phyloP scores from a whole-genome alignment of 2,329 filamentous ascomycete species.

The Aurifilum marmelostoma region DNA sequence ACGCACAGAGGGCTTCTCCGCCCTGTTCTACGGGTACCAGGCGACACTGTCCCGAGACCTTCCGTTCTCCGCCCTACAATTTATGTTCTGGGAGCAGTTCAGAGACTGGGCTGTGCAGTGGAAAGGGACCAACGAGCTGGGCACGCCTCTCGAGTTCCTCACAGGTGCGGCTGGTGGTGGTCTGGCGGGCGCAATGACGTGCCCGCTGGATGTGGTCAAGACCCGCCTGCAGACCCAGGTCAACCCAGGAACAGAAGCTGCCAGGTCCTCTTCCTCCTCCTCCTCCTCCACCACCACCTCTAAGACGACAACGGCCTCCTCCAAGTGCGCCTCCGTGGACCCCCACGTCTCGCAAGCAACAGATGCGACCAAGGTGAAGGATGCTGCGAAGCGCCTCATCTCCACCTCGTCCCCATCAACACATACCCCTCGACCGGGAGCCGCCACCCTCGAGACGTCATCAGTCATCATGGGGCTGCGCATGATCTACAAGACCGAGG shows the following conservation, averaged over 20 bases:
- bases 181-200: slow-evolving; percentile 91
- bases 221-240: slow-evolving; percentile 95
- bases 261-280: slow-evolving; percentile 26
- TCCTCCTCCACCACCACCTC: slow-evolving; percentile 17
- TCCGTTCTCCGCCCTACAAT: slow-evolving; percentile 94
- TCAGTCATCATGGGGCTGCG: slow-evolving; percentile 83
- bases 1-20: slow-evolving; percentile 77
- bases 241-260: slow-evolving; percentile 41
- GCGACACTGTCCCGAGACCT: slow-evolving; percentile 93
- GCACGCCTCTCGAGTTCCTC: slow-evolving; percentile 79
- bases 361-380: slow-evolving; percentile 38
- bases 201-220: slow-evolving; percentile 96
- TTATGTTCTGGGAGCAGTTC: slow-evolving; percentile 97
- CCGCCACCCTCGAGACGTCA: slow-evolving; percentile 82
- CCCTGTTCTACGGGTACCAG: slow-evolving; percentile 96
- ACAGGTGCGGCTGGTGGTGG: slow-evolving; percentile 91
- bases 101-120: slow-evolving; percentile 79
- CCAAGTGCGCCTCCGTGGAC: slow-evolving; percentile 22
- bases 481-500: slow-evolving; percentile 89
- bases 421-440: slow-evolving; percentile 76
- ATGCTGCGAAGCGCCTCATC: slow-evolving; percentile 70
- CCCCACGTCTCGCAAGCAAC: slow-evolving; percentile 33
- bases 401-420: slow-evolving; percentile 90
- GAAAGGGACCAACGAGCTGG: slow-evolving; percentile 81
- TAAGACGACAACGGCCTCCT: slow-evolving; percentile 32